These are phyloP conservation scores for Dendryphion nanum DNA, from an alignment of 2,329 filamentous ascomycete genomes.

Conservation along the genomic window DNA sequence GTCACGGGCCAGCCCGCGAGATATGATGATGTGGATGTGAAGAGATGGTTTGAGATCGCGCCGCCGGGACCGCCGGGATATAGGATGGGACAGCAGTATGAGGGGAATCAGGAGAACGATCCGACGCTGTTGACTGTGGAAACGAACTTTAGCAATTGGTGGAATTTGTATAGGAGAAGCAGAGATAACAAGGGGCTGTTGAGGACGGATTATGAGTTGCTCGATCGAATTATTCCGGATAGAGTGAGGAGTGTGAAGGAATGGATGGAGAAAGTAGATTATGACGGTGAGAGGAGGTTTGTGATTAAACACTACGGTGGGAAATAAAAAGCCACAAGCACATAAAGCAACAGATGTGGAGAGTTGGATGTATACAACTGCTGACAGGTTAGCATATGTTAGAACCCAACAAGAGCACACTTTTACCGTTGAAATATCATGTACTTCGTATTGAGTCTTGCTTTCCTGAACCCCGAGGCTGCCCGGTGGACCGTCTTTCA, in stretches of 20 bases:
- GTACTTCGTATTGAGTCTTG: too few species aligned
- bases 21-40: conserved; percentile 21
- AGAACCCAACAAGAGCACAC: too few species aligned
- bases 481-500: too few species aligned
- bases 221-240: conserved; percentile 53
- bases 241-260: conserved; percentile 51
- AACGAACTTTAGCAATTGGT: conserved; percentile 55
- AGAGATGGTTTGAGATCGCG: conserved; percentile 12
- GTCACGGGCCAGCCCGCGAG: conserved; percentile 32
- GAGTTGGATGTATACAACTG: too few species aligned
- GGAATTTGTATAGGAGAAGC: conserved; percentile 47
- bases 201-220: conserved; percentile 47
- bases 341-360: too few species aligned
- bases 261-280: conserved; percentile 33
- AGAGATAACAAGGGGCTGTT: conserved; percentile 28
- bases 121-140: conserved; percentile 39
- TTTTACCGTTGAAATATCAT: too few species aligned
- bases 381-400: too few species aligned
- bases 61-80: conserved; percentile 37
- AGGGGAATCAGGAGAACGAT: conserved; percentile 20
- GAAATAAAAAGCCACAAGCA: too few species aligned
- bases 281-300: conserved; percentile 6
- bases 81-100: conserved; percentile 21
- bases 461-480: too few species aligned
- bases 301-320: conserved; percentile 6